Base-by-base conservation (phyloP, 352 stramenopile species). In the Phytophthora syringae region DNA sequence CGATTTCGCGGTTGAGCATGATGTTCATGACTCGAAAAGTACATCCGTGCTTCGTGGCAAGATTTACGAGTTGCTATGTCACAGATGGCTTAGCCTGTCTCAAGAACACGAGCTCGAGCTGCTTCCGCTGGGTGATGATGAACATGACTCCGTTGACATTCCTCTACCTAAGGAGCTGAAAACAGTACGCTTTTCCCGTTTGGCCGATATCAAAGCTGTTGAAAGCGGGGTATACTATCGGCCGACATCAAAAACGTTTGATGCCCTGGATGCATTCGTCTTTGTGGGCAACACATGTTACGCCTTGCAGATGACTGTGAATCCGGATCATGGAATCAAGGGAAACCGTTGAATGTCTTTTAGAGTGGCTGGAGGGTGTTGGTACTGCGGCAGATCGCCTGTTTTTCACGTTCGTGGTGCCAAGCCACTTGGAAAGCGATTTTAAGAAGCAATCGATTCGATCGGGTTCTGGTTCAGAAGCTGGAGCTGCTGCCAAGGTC, bases 291-390 rank as follows among this genome's bases (percentile, higher is more conserved):
- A 43, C 56, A n/a, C 24, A 24, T 56, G 44, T 45, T 56, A 52
- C 24, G 45, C 34, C n/a, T 55, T 64, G 34, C 34, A 64, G 56
- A 64, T 64, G 45, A 64, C 56, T 44, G n/a, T 52, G 22, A 64
- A 64, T 21, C 34, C n/a, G n/a, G n/a, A 64, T 34, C 56, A 64
- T 51, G 45, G 24, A 51, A 64, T 64, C 22, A 55, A 64, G 47
- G 36, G n/a, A 24, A 34, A 43, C 56, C 36, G 44, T 51, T 64
- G 56, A 51, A 56, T 36, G 15, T 3, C 1, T n/a, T 37, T 13
- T 65, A 36, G 25, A 52, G n/a, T 65, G 58, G 58, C 24, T 65
- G 16, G 11, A 65, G 2, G 21, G 21, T 16, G 48, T 43, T 59
- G 25, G 47, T 37, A 30, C 53, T 53, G 16, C 32, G 15, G 48